Evolutionary conservation across 2,329 filamentous ascomycete genomes (phyloP), one percentile per base, ranked within the genome.

Genomic region (Cladosporium oxysporum): DNA sequence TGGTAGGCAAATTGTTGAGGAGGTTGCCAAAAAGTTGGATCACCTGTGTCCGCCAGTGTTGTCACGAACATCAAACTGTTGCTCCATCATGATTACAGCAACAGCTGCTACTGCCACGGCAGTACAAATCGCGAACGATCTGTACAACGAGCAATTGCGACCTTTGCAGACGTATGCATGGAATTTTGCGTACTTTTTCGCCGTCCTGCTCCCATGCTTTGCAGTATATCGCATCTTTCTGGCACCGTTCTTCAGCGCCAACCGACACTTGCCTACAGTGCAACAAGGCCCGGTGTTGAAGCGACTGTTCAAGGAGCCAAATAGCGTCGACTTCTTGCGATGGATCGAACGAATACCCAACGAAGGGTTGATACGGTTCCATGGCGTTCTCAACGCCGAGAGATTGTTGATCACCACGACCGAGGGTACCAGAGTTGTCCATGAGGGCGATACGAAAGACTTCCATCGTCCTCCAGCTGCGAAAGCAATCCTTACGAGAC

Each of bases 401-500:
- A 72, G 76, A 35, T 69, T 82, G 6, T 59, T 82, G 1, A 55
- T 80, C 28, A 79, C 79, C 1, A 74, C 71, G 14, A 77, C 79
- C 5, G 74, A 75, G 16, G 79, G 81, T 2, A 69, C 85, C 5
- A 76, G 81, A n/a, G 84, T 85, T 41, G 76, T 86, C 12, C 79
- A 86, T 65, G 83, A 83, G 44, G 80, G 83, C 49, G 82, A 82
- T 47, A 81, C 79, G 4, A 85, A 86, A 65, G 83, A 86, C 66
- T 85, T 84, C 59, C 81, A 84, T 69, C 86, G 86, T 69, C 83
- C 83, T 5, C 73, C 65, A 16, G 66, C 68, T 14, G 70, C 78
- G 8, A 79, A 80, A 23, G 76, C 76, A 18, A 83, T 85, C 60
- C 72, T 86, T 16, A 76, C 79, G 0, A 77, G 78, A 1, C 81